Percentiles rank a stretch among this genome's conserved stretches.
Conservation (phyloP, 1,284 basidiomycete species). For the Apiotrichum gracile region DNA sequence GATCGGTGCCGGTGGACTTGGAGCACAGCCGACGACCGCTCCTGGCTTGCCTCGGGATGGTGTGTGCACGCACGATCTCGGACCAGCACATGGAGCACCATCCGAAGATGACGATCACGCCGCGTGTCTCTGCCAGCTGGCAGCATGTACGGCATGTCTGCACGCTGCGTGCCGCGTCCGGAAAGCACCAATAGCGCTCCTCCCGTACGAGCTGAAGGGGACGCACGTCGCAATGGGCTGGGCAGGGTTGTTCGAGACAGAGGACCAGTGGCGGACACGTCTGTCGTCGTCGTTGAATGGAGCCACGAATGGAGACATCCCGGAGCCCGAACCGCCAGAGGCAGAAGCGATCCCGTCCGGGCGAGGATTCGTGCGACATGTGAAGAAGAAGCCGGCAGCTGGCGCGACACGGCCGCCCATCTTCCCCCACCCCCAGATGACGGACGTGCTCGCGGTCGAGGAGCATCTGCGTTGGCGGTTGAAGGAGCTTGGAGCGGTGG, state of each 20-base stretch:
- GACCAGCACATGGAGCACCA: slow-evolving; percentile 14
- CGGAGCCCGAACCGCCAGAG: not conserved
- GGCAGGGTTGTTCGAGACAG: slow-evolving; percentile 31
- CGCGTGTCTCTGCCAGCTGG: slow-evolving; percentile 39
- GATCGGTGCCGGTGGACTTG: slow-evolving; percentile 17
- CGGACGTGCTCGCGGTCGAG: slow-evolving; percentile 46
- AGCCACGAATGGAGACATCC: not conserved
- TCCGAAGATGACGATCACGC: slow-evolving; percentile 33
- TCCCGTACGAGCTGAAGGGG: slow-evolving; percentile 29
- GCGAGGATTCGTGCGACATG: slow-evolving; percentile 36
- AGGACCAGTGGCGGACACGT: slow-evolving; percentile 24
- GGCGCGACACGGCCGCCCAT: slow-evolving; percentile 18
- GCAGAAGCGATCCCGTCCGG: slow-evolving; percentile 24
- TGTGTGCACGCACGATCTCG: slow-evolving; percentile 19
- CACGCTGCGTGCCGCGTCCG: slow-evolving; percentile 23
- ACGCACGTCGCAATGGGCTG: slow-evolving; percentile 25
- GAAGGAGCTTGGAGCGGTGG: slow-evolving; percentile 45
- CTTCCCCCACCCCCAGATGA: slow-evolving; percentile 47
- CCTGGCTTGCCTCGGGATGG: slow-evolving; percentile 15
- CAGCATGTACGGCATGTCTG: slow-evolving; percentile 35
- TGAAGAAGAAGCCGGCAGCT: slow-evolving; percentile 13
- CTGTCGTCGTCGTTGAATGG: slow-evolving; percentile 1
- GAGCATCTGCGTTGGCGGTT: slow-evolving; percentile 46
- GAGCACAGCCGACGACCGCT: slow-evolving; percentile 11
- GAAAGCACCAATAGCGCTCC: slow-evolving; percentile 29